Evolutionary conservation across 345 rosid genomes (phyloP).

Genomic region (Murraya koenigii): DNA sequence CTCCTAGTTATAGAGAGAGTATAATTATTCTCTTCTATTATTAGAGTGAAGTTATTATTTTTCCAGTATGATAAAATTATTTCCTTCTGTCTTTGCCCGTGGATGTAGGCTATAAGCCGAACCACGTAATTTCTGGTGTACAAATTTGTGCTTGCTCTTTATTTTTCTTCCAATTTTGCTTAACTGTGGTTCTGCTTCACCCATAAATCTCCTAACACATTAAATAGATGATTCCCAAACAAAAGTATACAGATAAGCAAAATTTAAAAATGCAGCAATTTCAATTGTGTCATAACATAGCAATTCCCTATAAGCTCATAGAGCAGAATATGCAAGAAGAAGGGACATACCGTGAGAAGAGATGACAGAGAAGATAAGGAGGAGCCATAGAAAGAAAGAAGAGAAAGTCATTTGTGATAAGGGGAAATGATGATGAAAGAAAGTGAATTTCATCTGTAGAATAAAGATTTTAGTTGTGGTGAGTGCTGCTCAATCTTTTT

Average conservation of each 20-base stretch:
- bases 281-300: background rate
- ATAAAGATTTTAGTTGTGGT: constrained; percentile 5
- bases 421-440: constrained; percentile 20
- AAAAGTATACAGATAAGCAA: background rate
- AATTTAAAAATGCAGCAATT: background rate
- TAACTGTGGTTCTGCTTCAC: too few relatives aligned
- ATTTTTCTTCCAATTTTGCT: too few relatives aligned
- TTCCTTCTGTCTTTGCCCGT: too few relatives aligned
- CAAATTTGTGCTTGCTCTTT: too few relatives aligned
- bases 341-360: constrained; percentile 44
- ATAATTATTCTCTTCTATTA: too few relatives aligned
- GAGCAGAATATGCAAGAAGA: background rate
- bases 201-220: too few relatives aligned
- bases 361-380: constrained; percentile 45
- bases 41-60: too few relatives aligned
- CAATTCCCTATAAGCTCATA: background rate
- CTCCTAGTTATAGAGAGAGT: too few relatives aligned
- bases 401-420: constrained; percentile 42
- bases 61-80: too few relatives aligned
- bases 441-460: constrained; percentile 39
- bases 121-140: too few relatives aligned
- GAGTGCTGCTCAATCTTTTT: constrained; percentile 24
- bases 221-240: background rate
- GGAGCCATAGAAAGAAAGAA: constrained; percentile 46
- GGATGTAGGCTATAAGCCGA: too few relatives aligned